Base-by-base conservation (phyloP, 2,329 filamentous ascomycete species). In the Diplodia seriata region DNA sequence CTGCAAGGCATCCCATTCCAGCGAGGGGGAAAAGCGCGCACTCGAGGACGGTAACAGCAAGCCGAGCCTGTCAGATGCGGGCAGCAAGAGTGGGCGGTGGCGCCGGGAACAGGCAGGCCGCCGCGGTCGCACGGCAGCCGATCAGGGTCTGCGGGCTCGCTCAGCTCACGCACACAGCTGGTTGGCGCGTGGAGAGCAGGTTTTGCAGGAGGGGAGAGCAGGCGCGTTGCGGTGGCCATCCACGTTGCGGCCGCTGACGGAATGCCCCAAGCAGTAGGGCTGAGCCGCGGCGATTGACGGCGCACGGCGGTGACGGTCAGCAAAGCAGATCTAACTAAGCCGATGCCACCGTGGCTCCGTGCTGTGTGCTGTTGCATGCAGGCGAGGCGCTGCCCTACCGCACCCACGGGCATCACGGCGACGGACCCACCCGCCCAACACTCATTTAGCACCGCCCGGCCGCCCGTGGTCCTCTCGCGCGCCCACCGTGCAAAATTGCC, bases 11-110 rank as follows among this genome's bases (percentile, higher is more conserved):
- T 63, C 59, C 59, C 59, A 31, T 56, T 40, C 54, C 23, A 56
- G 59, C 59, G 59, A 63, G 59, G 59, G 59, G 59, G n/a, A 63
- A 63, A 63, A 63, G 43, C 59, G 59, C 59, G 59, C 59, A 62
- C 26, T 20, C 55, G 40, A 50, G 55, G 26, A 62, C 40, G 57
- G 57, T 33, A 62, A 50, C 40, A 50, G 40, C 40, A 50, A 50
- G 57, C 57, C 40, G 57, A 43, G 57, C 57, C 43, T 36, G 57
- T 50, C 57, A 51, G 15, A 26, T 8, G 18, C 26, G 29, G 56
- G 56, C 40, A 61, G 56, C 56, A 61, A 61, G 38, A 61, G 57
- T 62, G 57, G 57, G 57, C 40, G 26, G 55, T 14, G 20, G 36
- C 43, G 43, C 29, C 59, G 59, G 40, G 43, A n/a, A 29, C 59